Percentiles rank a stretch among this genome's conserved stretches.
Conservation (phyloP, 495 filamentous ascomycete genomes). For the Melanomma pulvis-pyrius region DNA sequence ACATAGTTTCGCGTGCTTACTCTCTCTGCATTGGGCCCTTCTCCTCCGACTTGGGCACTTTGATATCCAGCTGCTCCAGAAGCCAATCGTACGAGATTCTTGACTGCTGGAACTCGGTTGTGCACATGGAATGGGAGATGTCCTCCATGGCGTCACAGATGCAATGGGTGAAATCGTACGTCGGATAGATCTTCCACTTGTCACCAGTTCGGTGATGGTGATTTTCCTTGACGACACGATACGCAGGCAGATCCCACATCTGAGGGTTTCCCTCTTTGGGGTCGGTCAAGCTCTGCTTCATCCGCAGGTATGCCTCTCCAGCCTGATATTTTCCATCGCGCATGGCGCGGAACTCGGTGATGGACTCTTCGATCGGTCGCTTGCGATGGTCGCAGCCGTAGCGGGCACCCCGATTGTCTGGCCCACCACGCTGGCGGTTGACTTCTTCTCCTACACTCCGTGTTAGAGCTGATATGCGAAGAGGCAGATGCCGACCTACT, state of each 20-base stretch:
- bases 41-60: constrained; percentile 48
- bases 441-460: constrained; percentile 64
- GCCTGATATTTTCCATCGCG: constrained; percentile 87
- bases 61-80: constrained; percentile 71
- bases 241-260: constrained; percentile 78
- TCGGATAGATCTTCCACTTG: constrained; percentile 84
- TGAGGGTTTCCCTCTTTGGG: constrained; percentile 51
- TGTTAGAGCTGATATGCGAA: constrained; percentile 19
- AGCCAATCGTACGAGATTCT: constrained; percentile 88
- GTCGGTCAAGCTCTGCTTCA: constrained; percentile 75
- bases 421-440: constrained; percentile 79
- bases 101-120: constrained; percentile 77
- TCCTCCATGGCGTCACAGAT: constrained; percentile 87
- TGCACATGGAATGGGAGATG: constrained; percentile 88
- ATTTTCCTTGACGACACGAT: constrained; percentile 66
- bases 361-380: constrained; percentile 72
- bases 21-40: constrained; percentile 78
- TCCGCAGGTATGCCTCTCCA: constrained; percentile 82
- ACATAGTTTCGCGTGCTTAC: constrained; percentile 43
- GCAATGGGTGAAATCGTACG: constrained; percentile 89
- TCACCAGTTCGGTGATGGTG: constrained; percentile 73
- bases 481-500: constrained; percentile 41
- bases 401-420: constrained; percentile 64
- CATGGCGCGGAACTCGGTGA: constrained; percentile 87
- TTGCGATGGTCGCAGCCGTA: constrained; percentile 79